These are phyloP conservation scores for Ustilago tritici DNA, from an alignment of 1,284 basidiomycete species.

Conservation along the genomic window DNA sequence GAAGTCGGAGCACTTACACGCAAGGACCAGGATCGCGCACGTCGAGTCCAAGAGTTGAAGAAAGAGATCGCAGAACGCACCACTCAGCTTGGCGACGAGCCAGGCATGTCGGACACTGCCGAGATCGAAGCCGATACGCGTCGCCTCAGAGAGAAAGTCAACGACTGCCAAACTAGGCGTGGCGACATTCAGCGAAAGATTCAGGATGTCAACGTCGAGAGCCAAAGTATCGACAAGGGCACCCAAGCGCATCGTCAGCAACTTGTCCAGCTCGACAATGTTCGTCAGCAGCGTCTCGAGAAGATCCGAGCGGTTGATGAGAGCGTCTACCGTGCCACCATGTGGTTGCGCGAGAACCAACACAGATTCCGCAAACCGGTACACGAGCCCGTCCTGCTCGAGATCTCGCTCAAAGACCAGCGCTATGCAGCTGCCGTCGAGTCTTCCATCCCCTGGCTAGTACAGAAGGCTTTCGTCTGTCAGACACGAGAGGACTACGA, in stretches of 20 bases:
- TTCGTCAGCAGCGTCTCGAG: constrained; percentile 56
- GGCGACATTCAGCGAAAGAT: constrained; percentile 38
- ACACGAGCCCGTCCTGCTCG: constrained; percentile 84
- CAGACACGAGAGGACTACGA: constrained; percentile 87
- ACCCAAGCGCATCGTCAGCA: constrained; percentile 25
- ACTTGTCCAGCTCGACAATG: constrained; percentile 56
- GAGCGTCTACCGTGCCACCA: constrained; percentile 77
- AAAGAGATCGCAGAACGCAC: constrained; percentile 43
- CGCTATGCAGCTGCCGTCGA: constrained; percentile 80
- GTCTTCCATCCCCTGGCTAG: constrained; percentile 75
- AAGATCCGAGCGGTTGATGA: constrained; percentile 72
- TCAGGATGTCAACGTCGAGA: constrained; percentile 39
- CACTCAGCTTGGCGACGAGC: constrained; percentile 33
- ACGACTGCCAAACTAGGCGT: constrained; percentile 35
- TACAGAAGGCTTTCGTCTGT: constrained; percentile 84
- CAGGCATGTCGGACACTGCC: constrained; percentile 33
- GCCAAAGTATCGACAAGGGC: constrained; percentile 26
- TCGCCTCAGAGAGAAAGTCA: constrained; percentile 25
- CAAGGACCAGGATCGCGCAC: constrained; percentile 48
- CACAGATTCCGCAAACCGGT: constrained; percentile 81
- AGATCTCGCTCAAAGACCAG: constrained; percentile 78
- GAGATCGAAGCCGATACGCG: constrained; percentile 50
- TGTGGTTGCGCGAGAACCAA: constrained; percentile 81
- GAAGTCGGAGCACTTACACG: constrained; percentile 43
- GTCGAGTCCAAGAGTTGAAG: constrained; percentile 38